phyloP scores from a whole-genome alignment of 805 yeast species.

The Yarrowia porcina region DNA sequence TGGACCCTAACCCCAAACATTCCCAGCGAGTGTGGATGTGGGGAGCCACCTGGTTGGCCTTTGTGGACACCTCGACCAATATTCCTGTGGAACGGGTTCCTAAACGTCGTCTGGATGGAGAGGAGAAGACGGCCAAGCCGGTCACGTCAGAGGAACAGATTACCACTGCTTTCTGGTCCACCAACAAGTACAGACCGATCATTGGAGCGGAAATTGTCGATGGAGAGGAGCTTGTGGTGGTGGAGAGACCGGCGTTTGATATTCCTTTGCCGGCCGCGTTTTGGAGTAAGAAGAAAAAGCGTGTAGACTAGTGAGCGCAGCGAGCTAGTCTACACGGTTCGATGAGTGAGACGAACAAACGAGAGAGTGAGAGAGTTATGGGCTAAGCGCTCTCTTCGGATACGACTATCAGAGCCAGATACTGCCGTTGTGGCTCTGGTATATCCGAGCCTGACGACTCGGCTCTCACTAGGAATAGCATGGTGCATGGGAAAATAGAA shows the following conservation, averaged over 20 bases:
- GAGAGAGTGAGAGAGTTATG: background rate
- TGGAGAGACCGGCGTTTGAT: constrained; percentile 70
- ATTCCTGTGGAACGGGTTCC: constrained; percentile 46
- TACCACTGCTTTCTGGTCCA: constrained; percentile 58
- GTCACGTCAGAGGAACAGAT: constrained; percentile 30
- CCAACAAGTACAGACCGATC: constrained; percentile 71
- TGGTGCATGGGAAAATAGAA: no score
- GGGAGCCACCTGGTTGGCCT: constrained; percentile 79
- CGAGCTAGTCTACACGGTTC: no score
- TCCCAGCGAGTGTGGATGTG: constrained; percentile 69
- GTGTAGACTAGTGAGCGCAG: constrained; percentile 17
- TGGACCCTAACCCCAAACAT: constrained; percentile 39
- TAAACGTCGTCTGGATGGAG: constrained; percentile 46
- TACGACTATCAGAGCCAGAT: no score
- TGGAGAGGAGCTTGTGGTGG: constrained; percentile 58
- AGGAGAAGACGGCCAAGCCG: constrained; percentile 40
- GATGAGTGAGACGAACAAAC: no score
- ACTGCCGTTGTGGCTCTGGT: no score
- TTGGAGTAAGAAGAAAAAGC: constrained; percentile 38
- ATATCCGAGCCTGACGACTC: no score
- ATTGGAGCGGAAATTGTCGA: constrained; percentile 57
- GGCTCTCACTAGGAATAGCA: no score
- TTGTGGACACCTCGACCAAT: constrained; percentile 61
- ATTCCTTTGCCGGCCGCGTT: constrained; percentile 41
- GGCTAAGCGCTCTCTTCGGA: no score